phyloP scores from a whole-genome alignment of 495 filamentous ascomycete species.

The Penicillium waksmanii region DNA sequence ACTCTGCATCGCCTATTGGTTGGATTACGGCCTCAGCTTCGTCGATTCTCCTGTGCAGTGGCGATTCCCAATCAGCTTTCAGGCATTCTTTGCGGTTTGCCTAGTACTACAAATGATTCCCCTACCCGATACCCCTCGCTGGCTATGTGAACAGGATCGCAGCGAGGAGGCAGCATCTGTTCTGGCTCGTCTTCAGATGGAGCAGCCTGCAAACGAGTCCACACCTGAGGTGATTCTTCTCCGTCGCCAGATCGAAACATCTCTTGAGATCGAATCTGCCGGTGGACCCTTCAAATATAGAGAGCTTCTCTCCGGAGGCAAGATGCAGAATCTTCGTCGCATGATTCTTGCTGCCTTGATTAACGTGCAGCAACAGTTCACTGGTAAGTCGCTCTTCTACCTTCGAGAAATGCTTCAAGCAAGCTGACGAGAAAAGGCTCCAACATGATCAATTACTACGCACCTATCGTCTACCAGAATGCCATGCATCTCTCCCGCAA shows the following conservation, averaged over 20 bases:
- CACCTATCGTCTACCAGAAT: slow-evolving; percentile 49
- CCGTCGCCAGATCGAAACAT: slow-evolving; percentile 37
- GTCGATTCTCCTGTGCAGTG: slow-evolving; percentile 51
- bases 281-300: slow-evolving; percentile 44
- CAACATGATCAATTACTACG: slow-evolving; percentile 58
- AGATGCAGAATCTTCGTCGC: slow-evolving; percentile 44
- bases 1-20: slow-evolving; percentile 50
- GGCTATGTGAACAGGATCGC: slow-evolving; percentile 55
- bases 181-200: slow-evolving; percentile 46
- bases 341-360: slow-evolving; percentile 40
- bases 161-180: slow-evolving; percentile 54
- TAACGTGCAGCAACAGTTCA: slow-evolving; percentile 45
- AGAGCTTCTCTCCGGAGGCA: slow-evolving; percentile 41
- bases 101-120: slow-evolving; percentile 60
- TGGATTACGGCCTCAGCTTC: slow-evolving; percentile 62
- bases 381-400: slow-evolving; percentile 12
- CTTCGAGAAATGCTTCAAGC: no score
- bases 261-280: slow-evolving; percentile 40
- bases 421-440: slow-evolving; percentile 35
- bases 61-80: slow-evolving; percentile 62
- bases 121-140: slow-evolving; percentile 66
- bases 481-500: slow-evolving; percentile 56
- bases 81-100: slow-evolving; percentile 60
- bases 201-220: slow-evolving; percentile 22
- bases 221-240: slow-evolving; percentile 24